A percentile compares a stretch with the other conserved stretches of the same genome.
phyloP scores from a whole-genome alignment of 208 protist species.

The Crithidia expoeki region DNA sequence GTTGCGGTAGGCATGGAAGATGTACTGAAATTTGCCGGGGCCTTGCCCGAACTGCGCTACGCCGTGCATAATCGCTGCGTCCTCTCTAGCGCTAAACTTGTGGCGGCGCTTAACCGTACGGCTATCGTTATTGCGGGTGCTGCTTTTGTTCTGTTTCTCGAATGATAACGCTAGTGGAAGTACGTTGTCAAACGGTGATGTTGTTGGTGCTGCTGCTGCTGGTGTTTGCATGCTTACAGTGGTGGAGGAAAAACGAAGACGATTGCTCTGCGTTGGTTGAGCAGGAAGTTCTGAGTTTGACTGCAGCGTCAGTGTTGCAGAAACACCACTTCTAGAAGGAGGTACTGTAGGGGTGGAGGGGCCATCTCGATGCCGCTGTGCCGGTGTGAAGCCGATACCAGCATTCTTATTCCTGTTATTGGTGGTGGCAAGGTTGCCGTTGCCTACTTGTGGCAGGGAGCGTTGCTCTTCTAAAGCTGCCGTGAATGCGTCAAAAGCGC shows the following conservation, averaged over 20 bases:
- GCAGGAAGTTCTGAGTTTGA: too few relatives aligned
- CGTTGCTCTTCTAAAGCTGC: conserved; percentile 14
- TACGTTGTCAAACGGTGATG: not conserved
- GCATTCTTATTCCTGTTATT: not conserved
- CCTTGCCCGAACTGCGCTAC: conserved; percentile 60
- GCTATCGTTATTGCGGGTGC: not conserved
- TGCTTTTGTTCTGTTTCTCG: too few relatives aligned
- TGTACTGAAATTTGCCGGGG: conserved; percentile 59
- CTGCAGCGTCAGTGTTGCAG: not conserved
- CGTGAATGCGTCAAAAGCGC: conserved; percentile 41
- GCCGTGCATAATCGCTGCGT: conserved; percentile 78
- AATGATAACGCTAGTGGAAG: not conserved
- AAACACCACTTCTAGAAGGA: too few relatives aligned
- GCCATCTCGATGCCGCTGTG: not conserved
- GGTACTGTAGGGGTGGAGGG: not conserved
- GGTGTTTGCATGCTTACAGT: too few relatives aligned
- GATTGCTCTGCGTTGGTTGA: too few relatives aligned
- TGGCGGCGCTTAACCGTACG: conserved; percentile 32
- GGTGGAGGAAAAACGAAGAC: not conserved
- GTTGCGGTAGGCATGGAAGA: conserved; percentile 56
- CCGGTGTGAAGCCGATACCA: not conserved
- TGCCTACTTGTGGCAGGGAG: not conserved
- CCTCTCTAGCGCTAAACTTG: conserved; percentile 70
- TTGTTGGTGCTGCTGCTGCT: not conserved
- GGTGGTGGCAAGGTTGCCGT: not conserved